phyloP scores from a whole-genome alignment of 176 grass and related monocot genomes.

The Bolboschoenus planiculmis region DNA sequence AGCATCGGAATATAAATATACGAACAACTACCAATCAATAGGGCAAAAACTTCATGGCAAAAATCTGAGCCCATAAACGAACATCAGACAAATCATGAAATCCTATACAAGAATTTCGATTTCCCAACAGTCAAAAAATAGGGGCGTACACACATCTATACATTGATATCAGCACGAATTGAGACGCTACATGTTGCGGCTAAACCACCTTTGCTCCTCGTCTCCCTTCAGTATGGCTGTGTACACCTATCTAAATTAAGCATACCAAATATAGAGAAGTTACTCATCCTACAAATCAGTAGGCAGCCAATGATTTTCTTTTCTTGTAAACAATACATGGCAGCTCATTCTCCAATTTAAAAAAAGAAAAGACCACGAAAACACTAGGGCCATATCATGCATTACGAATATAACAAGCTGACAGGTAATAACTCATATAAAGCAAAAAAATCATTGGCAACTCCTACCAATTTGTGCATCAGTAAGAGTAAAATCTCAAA shows the following conservation, averaged over 20 bases:
- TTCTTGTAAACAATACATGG: background rate
- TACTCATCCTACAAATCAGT: background rate
- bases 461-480: background rate
- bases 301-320: constrained; percentile 15
- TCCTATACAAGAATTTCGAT: constrained; percentile 6
- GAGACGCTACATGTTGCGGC: background rate
- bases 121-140: constrained; percentile 9
- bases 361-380: background rate
- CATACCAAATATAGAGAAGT: constrained; percentile 8
- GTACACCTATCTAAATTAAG: constrained; percentile 14
- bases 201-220: background rate
- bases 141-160: constrained; percentile 8
- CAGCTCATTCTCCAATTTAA: background rate
- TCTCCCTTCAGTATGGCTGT: constrained; percentile 1
- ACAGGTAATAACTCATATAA: background rate
- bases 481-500: background rate
- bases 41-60: background rate
- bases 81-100: constrained; percentile 10
- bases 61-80: background rate
- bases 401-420: background rate
- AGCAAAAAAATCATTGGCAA: background rate
- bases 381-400: background rate
- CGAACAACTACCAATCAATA: background rate
- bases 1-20: constrained; percentile 1
- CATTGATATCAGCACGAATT: background rate